phyloP scores from a whole-genome alignment of 345 rosid genomes.

The Cochlearia excelsa region DNA sequence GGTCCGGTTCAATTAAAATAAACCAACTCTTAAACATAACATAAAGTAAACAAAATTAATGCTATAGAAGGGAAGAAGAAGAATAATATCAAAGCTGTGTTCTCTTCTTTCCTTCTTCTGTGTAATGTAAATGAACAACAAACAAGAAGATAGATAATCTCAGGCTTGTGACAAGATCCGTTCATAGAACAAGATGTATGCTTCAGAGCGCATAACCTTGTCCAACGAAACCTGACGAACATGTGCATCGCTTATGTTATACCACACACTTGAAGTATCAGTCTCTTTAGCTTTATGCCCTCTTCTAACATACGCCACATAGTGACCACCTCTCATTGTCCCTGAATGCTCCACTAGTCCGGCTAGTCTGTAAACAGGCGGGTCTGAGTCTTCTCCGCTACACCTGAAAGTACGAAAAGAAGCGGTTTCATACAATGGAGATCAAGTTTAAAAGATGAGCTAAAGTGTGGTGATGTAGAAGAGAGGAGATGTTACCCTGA shows the following conservation, averaged over 20 bases:
- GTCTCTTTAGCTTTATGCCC: slow-evolving; percentile 39
- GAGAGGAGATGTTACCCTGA: slow-evolving; percentile 52
- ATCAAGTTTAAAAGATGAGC: not conserved
- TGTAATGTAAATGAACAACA: slow-evolving; percentile 24
- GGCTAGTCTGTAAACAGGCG: slow-evolving; percentile 49
- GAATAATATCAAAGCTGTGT: slow-evolving; percentile 17
- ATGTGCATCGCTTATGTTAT: slow-evolving; percentile 62
- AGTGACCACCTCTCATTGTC: slow-evolving; percentile 93
- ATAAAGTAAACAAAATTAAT: not conserved
- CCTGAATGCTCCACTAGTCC: slow-evolving; percentile 95
- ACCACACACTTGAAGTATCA: slow-evolving; percentile 49
- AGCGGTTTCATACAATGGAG: slow-evolving; percentile 3
- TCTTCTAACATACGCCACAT: slow-evolving; percentile 80
- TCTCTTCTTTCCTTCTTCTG: slow-evolving; percentile 19
- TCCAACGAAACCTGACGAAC: slow-evolving; percentile 68
- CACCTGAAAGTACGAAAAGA: slow-evolving; percentile 40
- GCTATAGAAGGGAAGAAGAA: slow-evolving; percentile 16
- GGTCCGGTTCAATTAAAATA: slow-evolving; percentile 25
- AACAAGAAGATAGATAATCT: slow-evolving; percentile 4
- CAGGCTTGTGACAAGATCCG: slow-evolving; percentile 29
- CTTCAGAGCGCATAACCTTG: slow-evolving; percentile 76
- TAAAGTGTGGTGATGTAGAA: slow-evolving; percentile 11
- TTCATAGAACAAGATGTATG: slow-evolving; percentile 89
- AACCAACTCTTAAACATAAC: slow-evolving; percentile 14
- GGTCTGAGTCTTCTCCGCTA: slow-evolving; percentile 32